Conservation (phyloP, 2,329 filamentous ascomycete species). For the Aspergillus ochraceoroseus region DNA sequence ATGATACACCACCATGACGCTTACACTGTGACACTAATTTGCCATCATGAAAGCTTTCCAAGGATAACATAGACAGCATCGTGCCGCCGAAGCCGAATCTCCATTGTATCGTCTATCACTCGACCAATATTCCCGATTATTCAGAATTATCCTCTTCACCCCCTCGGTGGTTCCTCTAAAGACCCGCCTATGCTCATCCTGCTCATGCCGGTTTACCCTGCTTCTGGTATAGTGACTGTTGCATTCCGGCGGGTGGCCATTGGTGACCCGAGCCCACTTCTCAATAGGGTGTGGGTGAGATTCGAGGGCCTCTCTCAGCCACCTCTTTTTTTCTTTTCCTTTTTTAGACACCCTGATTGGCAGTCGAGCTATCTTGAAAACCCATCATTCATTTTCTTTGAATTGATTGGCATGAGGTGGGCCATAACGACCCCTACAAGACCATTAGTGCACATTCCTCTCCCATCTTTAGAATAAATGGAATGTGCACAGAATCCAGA, state of each 20-base stretch:
- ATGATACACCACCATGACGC: slow-evolving; percentile 33
- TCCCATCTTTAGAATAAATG: slow-evolving; percentile 30
- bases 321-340: slow-evolving; percentile 13
- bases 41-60: slow-evolving; percentile 3
- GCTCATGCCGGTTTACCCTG: slow-evolving; percentile 25
- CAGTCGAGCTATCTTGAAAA: slow-evolving; percentile 10
- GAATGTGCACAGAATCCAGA: slow-evolving; percentile 37
- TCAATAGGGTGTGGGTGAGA: slow-evolving; percentile 18
- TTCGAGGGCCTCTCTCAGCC: slow-evolving; percentile 27
- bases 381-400: slow-evolving; percentile 18
- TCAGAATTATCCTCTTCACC: slow-evolving; percentile 16
- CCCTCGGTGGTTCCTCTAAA: slow-evolving; percentile 9
- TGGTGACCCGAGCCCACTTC: slow-evolving; percentile 18
- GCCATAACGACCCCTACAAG: slow-evolving; percentile 21
- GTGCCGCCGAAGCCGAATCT: slow-evolving; percentile 11
- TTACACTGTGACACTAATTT: slow-evolving; percentile 27
- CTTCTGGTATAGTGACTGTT: slow-evolving; percentile 34
- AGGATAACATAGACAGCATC: slow-evolving; percentile 8
- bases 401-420: slow-evolving; percentile 25
- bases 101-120: slow-evolving; percentile 13
- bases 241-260: slow-evolving; percentile 37
- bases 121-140: slow-evolving; percentile 5
- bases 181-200: slow-evolving; percentile 25
- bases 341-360: slow-evolving; percentile 31
- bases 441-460: slow-evolving; percentile 32